phyloP scores from a whole-genome alignment of 192 early-diverging fungal species.

The Funneliformis geosporum region DNA sequence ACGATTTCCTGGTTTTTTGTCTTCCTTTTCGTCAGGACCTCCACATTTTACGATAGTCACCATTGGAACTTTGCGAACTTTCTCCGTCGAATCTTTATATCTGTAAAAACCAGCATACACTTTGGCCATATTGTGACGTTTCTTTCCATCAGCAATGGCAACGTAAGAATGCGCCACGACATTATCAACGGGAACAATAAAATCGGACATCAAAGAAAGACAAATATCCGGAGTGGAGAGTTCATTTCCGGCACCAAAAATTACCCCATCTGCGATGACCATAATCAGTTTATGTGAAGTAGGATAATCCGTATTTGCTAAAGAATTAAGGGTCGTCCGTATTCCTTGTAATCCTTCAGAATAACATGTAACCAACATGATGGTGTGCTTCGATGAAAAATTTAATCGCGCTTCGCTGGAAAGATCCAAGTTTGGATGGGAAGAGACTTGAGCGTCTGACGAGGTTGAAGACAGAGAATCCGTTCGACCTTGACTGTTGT shows the following conservation, averaged over 20 bases:
- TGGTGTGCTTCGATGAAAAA: constrained; percentile 60
- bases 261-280: constrained; percentile 79
- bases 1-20: constrained; percentile 78
- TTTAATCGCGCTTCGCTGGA: constrained; percentile 54
- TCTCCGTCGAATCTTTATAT: constrained; percentile 55
- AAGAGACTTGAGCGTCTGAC: constrained; percentile 33
- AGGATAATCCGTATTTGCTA: constrained; percentile 75
- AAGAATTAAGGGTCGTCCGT: constrained; percentile 75
- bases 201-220: constrained; percentile 76
- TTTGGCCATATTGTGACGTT: constrained; percentile 91
- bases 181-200: constrained; percentile 58
- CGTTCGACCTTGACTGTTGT: constrained; percentile 37
- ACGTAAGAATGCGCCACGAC: constrained; percentile 80
- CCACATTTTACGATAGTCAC: constrained; percentile 75
- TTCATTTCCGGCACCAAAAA: constrained; percentile 74
- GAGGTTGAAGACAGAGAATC: constrained; percentile 44
- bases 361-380: constrained; percentile 76
- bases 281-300: constrained; percentile 78
- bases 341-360: constrained; percentile 75
- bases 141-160: constrained; percentile 89
- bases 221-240: constrained; percentile 80
- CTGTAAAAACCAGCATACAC: constrained; percentile 91
- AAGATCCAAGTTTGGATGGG: constrained; percentile 37
- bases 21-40: constrained; percentile 57
- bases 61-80: constrained; percentile 69